Evolutionary conservation across 495 filamentous ascomycete genomes (phyloP), one percentile per base, ranked within the genome.

Genomic region (Aspergillus bridgeri): DNA sequence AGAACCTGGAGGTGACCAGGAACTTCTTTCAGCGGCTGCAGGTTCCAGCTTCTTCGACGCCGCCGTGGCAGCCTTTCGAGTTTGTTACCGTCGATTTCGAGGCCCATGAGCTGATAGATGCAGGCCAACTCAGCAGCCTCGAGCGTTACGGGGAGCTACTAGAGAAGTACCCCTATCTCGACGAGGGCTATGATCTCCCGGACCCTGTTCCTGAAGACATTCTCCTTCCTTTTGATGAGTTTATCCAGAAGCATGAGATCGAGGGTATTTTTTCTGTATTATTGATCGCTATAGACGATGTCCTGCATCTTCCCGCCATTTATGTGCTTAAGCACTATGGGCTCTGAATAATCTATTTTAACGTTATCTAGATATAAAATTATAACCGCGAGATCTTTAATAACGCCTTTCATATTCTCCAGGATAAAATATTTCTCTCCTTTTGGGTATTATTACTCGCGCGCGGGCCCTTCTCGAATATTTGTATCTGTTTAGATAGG

Each of bases 171-270:
- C 67, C 77, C 0, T 75, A 70, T 38, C 64, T 82, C 2, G 61
- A 70, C 38, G 56, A 65, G 7, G 79, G 78, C 11, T 69, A 66
- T 25, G 63, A 75, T 44, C 70, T 64, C 20, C 77, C 79, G 0
- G 58, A 80, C 29, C 73, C 77, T 0, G 72, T 83, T 0, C 80
- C 81, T 0, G 75, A 72, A 23, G 81, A 82, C 17, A 61, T 84
- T 13, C 64, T 79, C 4, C 58, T 81, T 3, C 64, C 78, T 7
- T 81, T 77, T 57, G 61, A 68, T 3, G 65, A 79, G 3, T 82
- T 77, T 56, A 55, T 79, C 23, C 56, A 60, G 45, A 80, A 81
- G 55, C 75, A 80, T 59, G 76, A 48, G 43, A 21, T 60, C 6
- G 29, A 68, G 8, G 58, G 44, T 6, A 21, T 25, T 0, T 20